A percentile compares a stretch with the other conserved stretches of the same genome.
Conservation (phyloP, 768 basidiomycete species). For the Lactarius indigo region DNA sequence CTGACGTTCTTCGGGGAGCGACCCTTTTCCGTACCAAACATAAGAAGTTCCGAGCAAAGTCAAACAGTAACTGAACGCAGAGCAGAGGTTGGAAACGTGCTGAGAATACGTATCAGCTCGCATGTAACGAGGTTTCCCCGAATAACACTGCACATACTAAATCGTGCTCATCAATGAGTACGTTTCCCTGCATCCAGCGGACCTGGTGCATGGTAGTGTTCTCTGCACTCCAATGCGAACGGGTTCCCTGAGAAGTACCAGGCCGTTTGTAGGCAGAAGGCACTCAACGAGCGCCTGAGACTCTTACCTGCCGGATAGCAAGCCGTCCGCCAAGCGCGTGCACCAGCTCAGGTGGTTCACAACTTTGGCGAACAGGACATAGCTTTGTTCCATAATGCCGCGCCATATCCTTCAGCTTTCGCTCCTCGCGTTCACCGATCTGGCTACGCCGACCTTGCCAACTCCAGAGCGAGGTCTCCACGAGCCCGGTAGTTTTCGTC, state of each 20-base stretch:
- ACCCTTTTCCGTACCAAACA: conserved; percentile 80
- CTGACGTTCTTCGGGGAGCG: conserved; percentile 51
- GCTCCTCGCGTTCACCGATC: conserved; percentile 57
- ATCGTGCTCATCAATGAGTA: conserved; percentile 70
- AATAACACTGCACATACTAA: conserved; percentile 44
- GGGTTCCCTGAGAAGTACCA: conserved; percentile 48
- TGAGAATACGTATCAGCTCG: conserved; percentile 28
- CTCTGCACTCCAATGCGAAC: conserved; percentile 71
- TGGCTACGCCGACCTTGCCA: conserved; percentile 63
- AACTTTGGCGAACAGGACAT: conserved; percentile 51
- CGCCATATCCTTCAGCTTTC: conserved; percentile 66
- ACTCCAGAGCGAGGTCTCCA: conserved; percentile 67
- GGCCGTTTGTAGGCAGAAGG: conserved; percentile 5
- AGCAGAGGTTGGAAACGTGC: conserved; percentile 69
- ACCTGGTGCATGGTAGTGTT: conserved; percentile 82
- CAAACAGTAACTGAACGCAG: conserved; percentile 80
- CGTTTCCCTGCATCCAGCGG: conserved; percentile 45
- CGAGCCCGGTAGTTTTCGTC: conserved; percentile 59
- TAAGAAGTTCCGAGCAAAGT: conserved; percentile 67
- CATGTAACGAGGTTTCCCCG: not conserved
- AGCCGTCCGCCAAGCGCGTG: conserved; percentile 62
- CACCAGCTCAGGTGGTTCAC: conserved; percentile 63
- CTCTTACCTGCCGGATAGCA: conserved; percentile 67
- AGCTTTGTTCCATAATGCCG: conserved; percentile 61
- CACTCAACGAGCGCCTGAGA: conserved; percentile 28